phyloP scores from a whole-genome alignment of 176 grass and related monocot species.

The Cenchrus fungigraminus region DNA sequence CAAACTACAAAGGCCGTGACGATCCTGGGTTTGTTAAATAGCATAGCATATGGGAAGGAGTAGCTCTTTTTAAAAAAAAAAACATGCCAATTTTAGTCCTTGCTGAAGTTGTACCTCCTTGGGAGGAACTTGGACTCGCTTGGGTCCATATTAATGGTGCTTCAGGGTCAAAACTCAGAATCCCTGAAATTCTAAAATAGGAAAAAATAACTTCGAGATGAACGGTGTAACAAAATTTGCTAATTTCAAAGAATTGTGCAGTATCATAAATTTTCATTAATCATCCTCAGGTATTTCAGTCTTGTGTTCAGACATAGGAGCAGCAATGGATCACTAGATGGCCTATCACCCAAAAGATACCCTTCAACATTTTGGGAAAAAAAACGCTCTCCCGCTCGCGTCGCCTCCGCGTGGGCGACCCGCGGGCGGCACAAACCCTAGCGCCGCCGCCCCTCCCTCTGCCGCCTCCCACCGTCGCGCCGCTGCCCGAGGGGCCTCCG shows the following conservation, averaged over 20 bases:
- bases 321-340: neutral
- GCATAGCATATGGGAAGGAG: neutral
- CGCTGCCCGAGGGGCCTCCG: no score
- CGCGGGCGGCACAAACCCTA: no score
- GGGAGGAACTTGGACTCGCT: neutral
- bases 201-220: neutral
- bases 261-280: neutral
- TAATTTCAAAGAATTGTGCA: neutral
- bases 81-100: neutral
- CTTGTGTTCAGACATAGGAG: neutral
- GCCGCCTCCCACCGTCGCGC: no score
- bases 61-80: neutral
- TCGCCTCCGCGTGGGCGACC: no score
- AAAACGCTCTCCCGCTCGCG: no score
- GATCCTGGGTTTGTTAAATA: neutral
- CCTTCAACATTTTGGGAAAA: no score
- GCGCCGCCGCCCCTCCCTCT: no score
- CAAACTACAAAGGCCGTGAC: neutral
- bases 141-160: neutral
- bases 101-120: neutral
- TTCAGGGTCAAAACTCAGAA: neutral
- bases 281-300: neutral
- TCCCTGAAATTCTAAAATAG: neutral
- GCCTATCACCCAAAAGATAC: no score
- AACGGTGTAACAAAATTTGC: neutral